phyloP scores from a whole-genome alignment of 148 eudicot genomes.

The Nyssa sinensis region DNA sequence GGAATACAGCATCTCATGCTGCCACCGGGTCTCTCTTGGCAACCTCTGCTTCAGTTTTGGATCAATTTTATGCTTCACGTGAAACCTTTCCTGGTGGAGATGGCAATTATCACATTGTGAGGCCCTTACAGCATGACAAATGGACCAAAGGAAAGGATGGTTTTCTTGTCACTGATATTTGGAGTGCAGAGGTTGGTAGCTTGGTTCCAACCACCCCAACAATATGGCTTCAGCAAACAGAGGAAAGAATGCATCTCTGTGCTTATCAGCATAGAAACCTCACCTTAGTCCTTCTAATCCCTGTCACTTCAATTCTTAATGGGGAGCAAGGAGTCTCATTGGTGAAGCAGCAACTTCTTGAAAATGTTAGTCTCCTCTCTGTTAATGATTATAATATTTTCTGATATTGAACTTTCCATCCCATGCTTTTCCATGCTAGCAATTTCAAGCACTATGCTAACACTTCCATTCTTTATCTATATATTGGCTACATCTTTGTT shows the following conservation, averaged over 20 bases:
- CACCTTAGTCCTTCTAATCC: constrained; percentile 71
- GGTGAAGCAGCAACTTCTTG: constrained; percentile 78
- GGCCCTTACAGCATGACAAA: constrained; percentile 72
- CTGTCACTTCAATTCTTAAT: constrained; percentile 55
- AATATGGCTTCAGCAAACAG: constrained; percentile 70
- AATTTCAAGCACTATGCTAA: too few relatives aligned
- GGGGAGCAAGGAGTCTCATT: constrained; percentile 67
- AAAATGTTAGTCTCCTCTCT: constrained; percentile 59
- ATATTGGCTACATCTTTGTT: too few relatives aligned
- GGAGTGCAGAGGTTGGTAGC: constrained; percentile 49
- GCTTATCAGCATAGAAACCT: constrained; percentile 81
- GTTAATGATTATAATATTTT: not conserved
- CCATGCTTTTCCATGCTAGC: too few relatives aligned
- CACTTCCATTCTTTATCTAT: too few relatives aligned
- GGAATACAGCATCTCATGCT: constrained; percentile 49
- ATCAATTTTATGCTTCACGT: constrained; percentile 42
- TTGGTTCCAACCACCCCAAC: constrained; percentile 46
- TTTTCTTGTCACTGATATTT: constrained; percentile 65
- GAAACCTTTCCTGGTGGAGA: constrained; percentile 55
- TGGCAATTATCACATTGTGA: constrained; percentile 40
- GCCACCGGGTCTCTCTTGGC: constrained; percentile 37
- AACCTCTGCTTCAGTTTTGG: constrained; percentile 41
- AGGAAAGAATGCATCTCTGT: constrained; percentile 76
- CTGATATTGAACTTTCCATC: not conserved
- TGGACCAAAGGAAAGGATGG: constrained; percentile 96